These are phyloP conservation scores for Periconia macrospinosa DNA, from an alignment of 2,329 filamentous ascomycete genomes.

Conservation along the genomic window DNA sequence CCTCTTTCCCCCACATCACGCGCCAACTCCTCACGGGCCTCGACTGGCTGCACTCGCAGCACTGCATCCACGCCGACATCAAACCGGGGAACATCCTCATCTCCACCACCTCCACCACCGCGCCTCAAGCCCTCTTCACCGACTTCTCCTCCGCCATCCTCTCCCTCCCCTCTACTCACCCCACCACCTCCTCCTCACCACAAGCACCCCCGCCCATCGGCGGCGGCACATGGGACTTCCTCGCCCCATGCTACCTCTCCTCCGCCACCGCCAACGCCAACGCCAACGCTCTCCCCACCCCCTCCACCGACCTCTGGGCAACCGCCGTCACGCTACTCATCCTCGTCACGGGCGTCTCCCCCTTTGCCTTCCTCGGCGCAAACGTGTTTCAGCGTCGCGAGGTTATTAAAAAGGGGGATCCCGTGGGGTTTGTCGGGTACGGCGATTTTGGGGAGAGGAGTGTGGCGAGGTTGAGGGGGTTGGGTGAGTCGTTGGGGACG, in stretches of 20 bases:
- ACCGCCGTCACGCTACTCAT: constrained; percentile 49
- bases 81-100: constrained; percentile 53
- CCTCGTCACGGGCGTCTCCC: constrained; percentile 46
- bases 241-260: constrained; percentile 2
- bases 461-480: constrained; percentile 9
- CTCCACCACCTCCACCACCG: constrained; percentile 23
- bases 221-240: constrained; percentile 48
- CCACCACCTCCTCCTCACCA: constrained; percentile 6
- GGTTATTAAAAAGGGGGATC: constrained; percentile 47
- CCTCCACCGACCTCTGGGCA: constrained; percentile 48
- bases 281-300: constrained; percentile 44
- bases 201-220: constrained; percentile 29
- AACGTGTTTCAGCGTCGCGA: constrained; percentile 49
- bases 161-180: constrained; percentile 2
- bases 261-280: constrained; percentile 15
- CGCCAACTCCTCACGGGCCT: constrained; percentile 45
- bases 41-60: constrained; percentile 45
- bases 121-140: constrained; percentile 48
- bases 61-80: constrained; percentile 49
- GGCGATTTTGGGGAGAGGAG: constrained; percentile 38
- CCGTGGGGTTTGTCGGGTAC: constrained; percentile 42
- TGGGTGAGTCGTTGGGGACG: constrained; percentile 22
- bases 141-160: background rate
- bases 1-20: constrained; percentile 45
- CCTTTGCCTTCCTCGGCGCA: constrained; percentile 42